Conservation (phyloP, 2,329 filamentous ascomycete species). For the Colletotrichum truncatum region DNA sequence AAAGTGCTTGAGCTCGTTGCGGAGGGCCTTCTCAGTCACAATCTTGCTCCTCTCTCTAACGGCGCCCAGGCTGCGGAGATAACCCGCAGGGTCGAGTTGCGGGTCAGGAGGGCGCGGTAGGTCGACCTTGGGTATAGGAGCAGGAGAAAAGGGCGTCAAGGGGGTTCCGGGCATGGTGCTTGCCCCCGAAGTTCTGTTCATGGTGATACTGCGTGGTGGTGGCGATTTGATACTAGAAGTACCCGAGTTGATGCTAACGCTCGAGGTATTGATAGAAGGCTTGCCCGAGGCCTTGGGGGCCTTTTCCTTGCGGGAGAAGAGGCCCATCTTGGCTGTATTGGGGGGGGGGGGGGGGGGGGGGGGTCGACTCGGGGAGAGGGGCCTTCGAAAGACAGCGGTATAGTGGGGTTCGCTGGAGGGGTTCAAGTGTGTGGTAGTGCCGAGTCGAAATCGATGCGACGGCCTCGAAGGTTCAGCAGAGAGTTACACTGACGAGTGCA, state of each 20-base stretch:
- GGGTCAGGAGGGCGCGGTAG: conserved; percentile 89
- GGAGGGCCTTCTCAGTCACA: conserved; percentile 79
- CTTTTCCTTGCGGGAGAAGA: conserved; percentile 66
- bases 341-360: neutral
- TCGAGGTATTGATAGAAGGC: conserved; percentile 52
- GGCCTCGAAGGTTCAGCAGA: conserved; percentile 5
- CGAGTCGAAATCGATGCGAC: conserved; percentile 2
- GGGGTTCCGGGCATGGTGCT: conserved; percentile 58
- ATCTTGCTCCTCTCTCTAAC: conserved; percentile 83
- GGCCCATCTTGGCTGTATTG: conserved; percentile 53
- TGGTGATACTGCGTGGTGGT: conserved; percentile 41
- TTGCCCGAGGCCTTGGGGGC: conserved; percentile 49
- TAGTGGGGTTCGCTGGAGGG: conserved; percentile 16
- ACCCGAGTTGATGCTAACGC: conserved; percentile 61
- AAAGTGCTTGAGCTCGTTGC: conserved; percentile 84
- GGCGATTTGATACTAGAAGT: conserved; percentile 57
- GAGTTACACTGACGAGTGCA: neutral
- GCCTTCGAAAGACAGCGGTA: conserved; percentile 4
- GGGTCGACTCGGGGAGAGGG: too few relatives aligned
- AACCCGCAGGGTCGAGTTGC: conserved; percentile 85
- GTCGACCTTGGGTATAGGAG: conserved; percentile 76
- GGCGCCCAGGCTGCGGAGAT: conserved; percentile 88
- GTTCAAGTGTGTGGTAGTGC: neutral
- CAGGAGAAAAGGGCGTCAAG: conserved; percentile 60
- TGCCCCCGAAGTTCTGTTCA: conserved; percentile 61